phyloP scores from a whole-genome alignment of 1,284 basidiomycete species.

The Papiliotrema fonsecae region DNA sequence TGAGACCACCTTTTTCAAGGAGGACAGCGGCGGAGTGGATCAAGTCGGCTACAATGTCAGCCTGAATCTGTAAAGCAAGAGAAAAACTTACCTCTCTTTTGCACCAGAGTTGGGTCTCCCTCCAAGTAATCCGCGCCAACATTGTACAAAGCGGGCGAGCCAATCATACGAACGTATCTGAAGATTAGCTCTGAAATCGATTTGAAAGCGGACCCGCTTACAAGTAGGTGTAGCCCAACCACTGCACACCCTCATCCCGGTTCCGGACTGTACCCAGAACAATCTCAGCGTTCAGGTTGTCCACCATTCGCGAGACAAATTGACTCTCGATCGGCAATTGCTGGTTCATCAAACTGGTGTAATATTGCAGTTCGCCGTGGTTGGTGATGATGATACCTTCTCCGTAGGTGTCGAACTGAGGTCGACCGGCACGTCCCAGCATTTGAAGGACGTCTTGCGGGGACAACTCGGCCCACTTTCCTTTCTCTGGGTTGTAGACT shows the following conservation, averaged over 20 bases:
- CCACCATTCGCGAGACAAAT: constrained; percentile 85
- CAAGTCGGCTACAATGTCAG: constrained; percentile 63
- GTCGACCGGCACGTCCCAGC: constrained; percentile 95
- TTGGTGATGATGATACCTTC: constrained; percentile 99
- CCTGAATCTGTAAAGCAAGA: background rate
- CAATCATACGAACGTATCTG: constrained; percentile 94
- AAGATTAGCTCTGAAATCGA: background rate
- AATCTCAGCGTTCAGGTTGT: constrained; percentile 97
- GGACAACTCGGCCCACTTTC: constrained; percentile 92
- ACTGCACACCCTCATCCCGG: constrained; percentile 94
- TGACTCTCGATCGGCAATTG: constrained; percentile 97
- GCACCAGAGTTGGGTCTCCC: constrained; percentile 69
- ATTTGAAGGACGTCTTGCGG: constrained; percentile 98
- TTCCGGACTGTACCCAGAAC: constrained; percentile 94
- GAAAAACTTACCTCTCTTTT: constrained; percentile 61
- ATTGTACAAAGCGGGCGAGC: constrained; percentile 80
- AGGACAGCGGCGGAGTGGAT: constrained; percentile 89
- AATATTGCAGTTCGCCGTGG: constrained; percentile 94
- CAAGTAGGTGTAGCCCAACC: constrained; percentile 93
- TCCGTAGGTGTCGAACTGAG: constrained; percentile 95
- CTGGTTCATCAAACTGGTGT: constrained; percentile 87
- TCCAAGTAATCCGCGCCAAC: constrained; percentile 88
- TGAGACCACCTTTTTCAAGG: constrained; percentile 87
- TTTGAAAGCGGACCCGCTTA: constrained; percentile 49
- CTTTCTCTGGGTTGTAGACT: constrained; percentile 98